Evolutionary conservation across 352 stramenopile genomes (phyloP), one percentile per base, ranked within the genome.

Genomic region (Globisporangium takayamanum): DNA sequence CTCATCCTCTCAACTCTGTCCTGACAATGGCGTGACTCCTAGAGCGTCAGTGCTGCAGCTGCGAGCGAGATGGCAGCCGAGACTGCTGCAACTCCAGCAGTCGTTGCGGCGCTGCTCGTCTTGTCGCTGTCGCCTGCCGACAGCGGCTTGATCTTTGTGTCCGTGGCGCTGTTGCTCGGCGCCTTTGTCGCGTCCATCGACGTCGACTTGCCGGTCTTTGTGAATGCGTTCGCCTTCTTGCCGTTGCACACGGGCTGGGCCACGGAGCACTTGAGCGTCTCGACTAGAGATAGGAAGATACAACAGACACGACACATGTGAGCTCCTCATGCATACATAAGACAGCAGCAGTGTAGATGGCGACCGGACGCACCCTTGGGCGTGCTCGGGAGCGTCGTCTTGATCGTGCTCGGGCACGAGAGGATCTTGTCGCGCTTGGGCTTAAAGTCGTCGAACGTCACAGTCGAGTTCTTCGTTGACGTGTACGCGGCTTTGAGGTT

Each of bases 221-320:
- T 60, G 60, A 81, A 79, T 1, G 60, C 37, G 55, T 94, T 94
- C 28, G 81, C 78, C 51, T 76, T 74, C 37, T 64, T 70, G 39
- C 76, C 69, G 10, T 78, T 73, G 67, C 83, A 93, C 15, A 78
- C 55, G 1, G 83, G 83, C 55, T 91, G 78, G 36, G 63, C 41
- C 5, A 60, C 56, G 0, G 74, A 76, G 61, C 83, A 92, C 64
- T 68, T 55, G 10, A 87, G 60, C 46, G 75, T 59, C 2, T 68
- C 55, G 37, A 88, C 74, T 86, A 47, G 14, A 39, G n/a, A 15
- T 11, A 48, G 14, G 20, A 11, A 26, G 41, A n/a, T 6, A 11
- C 10, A 39, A 4, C 37, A 45, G 15, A 60, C 55, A 51, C 33
- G 45, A 50, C 26, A 44, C n/a, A 36, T 65, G 28, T 54, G 14